Conservation (phyloP, 2,329 filamentous ascomycete species). For the Kalaharituber pfeilii region DNA sequence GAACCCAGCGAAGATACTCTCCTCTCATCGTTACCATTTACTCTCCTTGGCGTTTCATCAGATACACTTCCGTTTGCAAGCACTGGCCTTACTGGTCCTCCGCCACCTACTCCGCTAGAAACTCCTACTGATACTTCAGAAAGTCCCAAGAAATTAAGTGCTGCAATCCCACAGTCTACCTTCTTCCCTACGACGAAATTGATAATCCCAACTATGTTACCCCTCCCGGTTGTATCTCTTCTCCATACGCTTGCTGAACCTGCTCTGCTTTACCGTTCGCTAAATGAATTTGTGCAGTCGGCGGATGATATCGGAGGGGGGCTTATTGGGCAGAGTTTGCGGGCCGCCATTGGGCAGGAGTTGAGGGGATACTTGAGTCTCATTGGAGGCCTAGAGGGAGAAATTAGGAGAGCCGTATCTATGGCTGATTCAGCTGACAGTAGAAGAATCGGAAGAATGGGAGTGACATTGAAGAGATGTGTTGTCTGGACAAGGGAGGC, state of each 20-base stretch:
- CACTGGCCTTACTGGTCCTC: neutral
- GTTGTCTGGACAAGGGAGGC: conserved; percentile 96
- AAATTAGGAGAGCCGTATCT: conserved; percentile 67
- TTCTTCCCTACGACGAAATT: conserved; percentile 55
- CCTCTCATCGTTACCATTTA: conserved; percentile 26
- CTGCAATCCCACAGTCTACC: conserved; percentile 32
- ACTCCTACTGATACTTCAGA: conserved; percentile 87
- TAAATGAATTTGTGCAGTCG: conserved; percentile 67
- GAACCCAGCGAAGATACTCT: conserved; percentile 32
- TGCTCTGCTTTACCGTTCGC: conserved; percentile 68
- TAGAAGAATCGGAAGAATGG: conserved; percentile 46
- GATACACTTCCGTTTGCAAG: neutral
- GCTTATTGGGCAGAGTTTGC: conserved; percentile 77
- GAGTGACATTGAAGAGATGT: conserved; percentile 85
- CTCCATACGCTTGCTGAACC: conserved; percentile 83
- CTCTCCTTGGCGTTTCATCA: conserved; percentile 19
- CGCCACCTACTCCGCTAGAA: conserved; percentile 33
- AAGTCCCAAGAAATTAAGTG: conserved; percentile 65
- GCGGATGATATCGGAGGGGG: conserved; percentile 45
- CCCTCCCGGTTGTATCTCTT: conserved; percentile 68
- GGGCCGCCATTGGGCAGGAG: conserved; percentile 70
- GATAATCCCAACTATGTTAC: conserved; percentile 60
- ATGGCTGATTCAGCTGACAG: conserved; percentile 51
- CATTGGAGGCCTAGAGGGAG: conserved; percentile 79
- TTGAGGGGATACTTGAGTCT: conserved; percentile 77